These are phyloP conservation scores for Clonostachys solani DNA, from an alignment of 2,329 filamentous ascomycete genomes.

Conservation along the genomic window DNA sequence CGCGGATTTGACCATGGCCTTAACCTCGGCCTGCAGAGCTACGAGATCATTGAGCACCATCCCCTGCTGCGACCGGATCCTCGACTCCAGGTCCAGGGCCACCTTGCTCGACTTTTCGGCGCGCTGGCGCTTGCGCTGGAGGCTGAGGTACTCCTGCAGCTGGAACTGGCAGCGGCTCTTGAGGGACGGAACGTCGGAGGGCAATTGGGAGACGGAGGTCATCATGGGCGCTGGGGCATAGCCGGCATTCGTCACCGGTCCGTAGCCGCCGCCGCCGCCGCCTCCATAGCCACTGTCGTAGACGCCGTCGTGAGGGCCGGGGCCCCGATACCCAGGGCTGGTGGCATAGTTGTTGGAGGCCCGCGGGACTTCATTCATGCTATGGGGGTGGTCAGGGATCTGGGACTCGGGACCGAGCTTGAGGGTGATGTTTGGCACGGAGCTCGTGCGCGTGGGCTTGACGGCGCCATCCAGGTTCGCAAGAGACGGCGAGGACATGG, in stretches of 20 bases:
- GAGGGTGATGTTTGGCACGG: slow-evolving; percentile 6
- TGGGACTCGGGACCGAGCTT: slow-evolving; percentile 11
- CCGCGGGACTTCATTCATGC: slow-evolving; percentile 8
- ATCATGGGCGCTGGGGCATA: background rate
- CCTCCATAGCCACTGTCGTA: background rate
- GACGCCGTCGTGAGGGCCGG: background rate
- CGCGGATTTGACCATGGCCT: slow-evolving; percentile 32
- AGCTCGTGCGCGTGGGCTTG: background rate
- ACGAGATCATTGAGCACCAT: slow-evolving; percentile 39
- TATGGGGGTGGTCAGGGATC: slow-evolving; percentile 12
- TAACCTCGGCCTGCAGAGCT: slow-evolving; percentile 36
- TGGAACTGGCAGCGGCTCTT: slow-evolving; percentile 26
- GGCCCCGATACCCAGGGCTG: slow-evolving; percentile 3
- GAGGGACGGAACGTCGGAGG: slow-evolving; percentile 19
- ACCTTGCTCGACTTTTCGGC: slow-evolving; percentile 14
- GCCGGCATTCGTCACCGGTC: background rate
- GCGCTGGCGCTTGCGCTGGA: slow-evolving; percentile 21
- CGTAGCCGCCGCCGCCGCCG: background rate
- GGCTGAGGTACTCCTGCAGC: slow-evolving; percentile 25
- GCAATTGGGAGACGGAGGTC: background rate
- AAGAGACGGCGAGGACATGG: slow-evolving; percentile 3
- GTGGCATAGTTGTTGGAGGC: slow-evolving; percentile 10
- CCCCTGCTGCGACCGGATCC: slow-evolving; percentile 34
- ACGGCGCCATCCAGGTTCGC: background rate
- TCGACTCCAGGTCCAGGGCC: slow-evolving; percentile 32